Conservation (phyloP, 257 asterid genomes). For the Leonotis leonurus region DNA sequence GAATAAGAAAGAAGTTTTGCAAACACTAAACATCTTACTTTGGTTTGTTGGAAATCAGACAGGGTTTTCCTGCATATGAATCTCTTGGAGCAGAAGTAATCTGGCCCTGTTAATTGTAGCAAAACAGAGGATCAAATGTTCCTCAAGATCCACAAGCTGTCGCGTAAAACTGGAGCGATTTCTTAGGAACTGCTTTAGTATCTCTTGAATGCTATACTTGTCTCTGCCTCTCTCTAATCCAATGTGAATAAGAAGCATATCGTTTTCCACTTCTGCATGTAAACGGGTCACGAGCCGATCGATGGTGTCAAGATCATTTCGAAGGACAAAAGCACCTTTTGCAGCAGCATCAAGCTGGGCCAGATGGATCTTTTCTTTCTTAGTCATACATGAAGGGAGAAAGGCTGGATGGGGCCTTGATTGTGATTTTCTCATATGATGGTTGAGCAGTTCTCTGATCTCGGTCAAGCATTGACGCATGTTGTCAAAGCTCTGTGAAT, state of each 20-base stretch:
- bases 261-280: constrained; percentile 45
- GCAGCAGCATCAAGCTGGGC: constrained; percentile 80
- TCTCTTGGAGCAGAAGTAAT: constrained; percentile 50
- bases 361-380: constrained; percentile 49
- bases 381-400: constrained; percentile 31
- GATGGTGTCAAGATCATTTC: constrained; percentile 66
- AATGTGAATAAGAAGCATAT: constrained; percentile 44
- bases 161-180: constrained; percentile 43
- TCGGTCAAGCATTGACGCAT: constrained; percentile 53
- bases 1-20: neutral
- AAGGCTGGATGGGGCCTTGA: constrained; percentile 33
- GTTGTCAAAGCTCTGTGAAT: constrained; percentile 39
- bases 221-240: constrained; percentile 74
- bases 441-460: constrained; percentile 60
- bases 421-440: constrained; percentile 39
- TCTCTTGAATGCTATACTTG: constrained; percentile 58
- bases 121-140: constrained; percentile 75
- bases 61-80: constrained; percentile 22
- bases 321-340: constrained; percentile 66
- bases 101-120: constrained; percentile 73
- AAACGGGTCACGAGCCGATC: constrained; percentile 67
- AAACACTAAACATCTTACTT: constrained; percentile 10
- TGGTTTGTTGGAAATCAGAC: constrained; percentile 6
- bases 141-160: constrained; percentile 73
- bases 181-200: constrained; percentile 59